Evolutionary conservation across 139 green algal genomes (phyloP), one percentile per base, ranked within the genome.

Genomic region (Nannochloris sp.): DNA sequence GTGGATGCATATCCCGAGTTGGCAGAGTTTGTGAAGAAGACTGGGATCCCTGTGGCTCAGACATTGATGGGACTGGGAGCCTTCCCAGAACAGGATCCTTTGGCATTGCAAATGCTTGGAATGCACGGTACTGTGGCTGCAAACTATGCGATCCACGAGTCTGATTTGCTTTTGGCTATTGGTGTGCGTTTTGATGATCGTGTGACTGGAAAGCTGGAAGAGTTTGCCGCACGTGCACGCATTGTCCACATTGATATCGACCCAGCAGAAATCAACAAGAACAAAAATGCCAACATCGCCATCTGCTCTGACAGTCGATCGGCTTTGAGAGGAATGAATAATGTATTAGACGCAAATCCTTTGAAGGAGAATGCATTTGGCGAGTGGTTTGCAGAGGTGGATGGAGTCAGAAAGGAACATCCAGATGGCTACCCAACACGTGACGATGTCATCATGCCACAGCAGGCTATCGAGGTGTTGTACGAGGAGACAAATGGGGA

Each of bases 221-320:
- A 81, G 8, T 99, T 99, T 80, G 93, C 93, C 0, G 69, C 78
- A 33, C 81, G 79, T 26, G 79, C 93, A 10, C 79, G 79, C 66
- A 97, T 99, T 70, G 85, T 98, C 61, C 93, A 99, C 80, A 87
- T 99, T 43, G 94, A 99, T 74, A 94, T 99, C 59, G 94, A 99
- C 79, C 84, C 93, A 1, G 94, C 94, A 3, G 92, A 99, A 84
- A 96, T 99, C 70, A 65, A 87, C 75, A 99, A 99, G 86, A 99
- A 99, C 93, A 99, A 99, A 85, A 37, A 83, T 8, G 83, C 91
- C 17, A 81, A 95, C 75, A 81, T 97, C 50, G 75, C 89, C 9
- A 62, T 97, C 28, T 89, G 68, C 65, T 74, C 89, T 20, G 89
- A 98, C 71, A 76, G 90, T 2, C 84, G 81, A 65, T 66, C 80